phyloP scores from a whole-genome alignment of 192 early-diverging fungal genomes.

The Thamnidium elegans region DNA sequence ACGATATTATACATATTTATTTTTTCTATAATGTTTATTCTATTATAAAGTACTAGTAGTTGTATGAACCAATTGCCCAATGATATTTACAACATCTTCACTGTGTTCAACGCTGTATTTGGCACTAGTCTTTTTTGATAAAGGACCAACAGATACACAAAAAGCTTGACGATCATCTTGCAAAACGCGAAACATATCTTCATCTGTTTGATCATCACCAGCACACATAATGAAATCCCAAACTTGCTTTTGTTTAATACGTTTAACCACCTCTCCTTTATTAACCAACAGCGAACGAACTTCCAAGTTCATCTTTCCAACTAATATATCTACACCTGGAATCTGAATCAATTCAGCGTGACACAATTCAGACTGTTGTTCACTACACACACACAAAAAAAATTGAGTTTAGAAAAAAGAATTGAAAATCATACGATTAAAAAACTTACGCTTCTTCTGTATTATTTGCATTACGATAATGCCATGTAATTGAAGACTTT shows the following conservation, averaged over 20 bases:
- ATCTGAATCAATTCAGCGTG: constrained; percentile 19
- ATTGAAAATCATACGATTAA: background rate
- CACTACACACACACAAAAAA: constrained; percentile 10
- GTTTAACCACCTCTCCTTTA: constrained; percentile 96
- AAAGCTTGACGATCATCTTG: constrained; percentile 37
- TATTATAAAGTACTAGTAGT: constrained; percentile 13
- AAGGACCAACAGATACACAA: constrained; percentile 75
- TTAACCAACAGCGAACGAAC: constrained; percentile 89
- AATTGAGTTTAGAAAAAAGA: background rate
- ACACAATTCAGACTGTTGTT: constrained; percentile 19
- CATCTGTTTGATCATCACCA: constrained; percentile 96
- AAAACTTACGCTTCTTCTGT: constrained; percentile 25
- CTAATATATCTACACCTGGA: constrained; percentile 82
- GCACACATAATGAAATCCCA: constrained; percentile 90
- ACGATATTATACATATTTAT: too few species aligned
- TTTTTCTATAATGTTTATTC: too few species aligned
- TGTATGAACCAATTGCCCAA: constrained; percentile 28
- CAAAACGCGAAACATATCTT: constrained; percentile 92
- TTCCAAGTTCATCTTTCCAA: constrained; percentile 97
- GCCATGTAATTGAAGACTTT: constrained; percentile 92
- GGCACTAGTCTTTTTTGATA: constrained; percentile 83
- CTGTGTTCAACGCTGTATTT: constrained; percentile 77
- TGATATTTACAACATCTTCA: constrained; percentile 56
- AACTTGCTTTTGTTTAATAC: constrained; percentile 59
- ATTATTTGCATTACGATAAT: constrained; percentile 68